A percentile compares a stretch with the other conserved stretches of the same genome.
phyloP scores from a whole-genome alignment of 768 basidiomycete genomes.

The Auricularia cornea region DNA sequence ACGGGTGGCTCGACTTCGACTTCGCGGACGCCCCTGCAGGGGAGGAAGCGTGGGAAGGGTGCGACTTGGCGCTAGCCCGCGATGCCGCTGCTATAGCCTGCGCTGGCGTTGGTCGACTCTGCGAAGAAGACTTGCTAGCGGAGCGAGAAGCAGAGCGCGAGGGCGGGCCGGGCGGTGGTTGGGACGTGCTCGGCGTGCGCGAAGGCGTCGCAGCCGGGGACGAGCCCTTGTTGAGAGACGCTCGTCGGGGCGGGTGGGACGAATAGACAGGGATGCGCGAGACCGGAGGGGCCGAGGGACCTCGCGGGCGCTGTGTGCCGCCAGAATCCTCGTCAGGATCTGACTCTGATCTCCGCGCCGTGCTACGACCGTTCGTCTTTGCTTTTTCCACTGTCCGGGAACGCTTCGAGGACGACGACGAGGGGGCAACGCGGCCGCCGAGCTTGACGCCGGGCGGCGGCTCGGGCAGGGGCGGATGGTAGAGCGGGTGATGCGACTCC shows the following conservation, averaged over 20 bases:
- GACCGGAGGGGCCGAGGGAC: constrained; percentile 5
- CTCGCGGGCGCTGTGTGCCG: constrained; percentile 13
- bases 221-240: neutral
- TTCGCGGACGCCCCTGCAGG: neutral
- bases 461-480: constrained; percentile 74
- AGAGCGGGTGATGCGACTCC: constrained; percentile 60
- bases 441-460: constrained; percentile 75
- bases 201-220: neutral
- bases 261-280: constrained; percentile 8
- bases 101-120: neutral
- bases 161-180: neutral
- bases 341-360: constrained; percentile 33
- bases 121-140: neutral
- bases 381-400: constrained; percentile 10
- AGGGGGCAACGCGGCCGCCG: constrained; percentile 29
- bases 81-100: neutral
- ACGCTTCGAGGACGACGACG: constrained; percentile 2
- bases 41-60: neutral
- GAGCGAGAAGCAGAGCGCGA: neutral
- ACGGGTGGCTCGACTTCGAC: neutral
- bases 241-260: neutral
- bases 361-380: constrained; percentile 23
- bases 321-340: constrained; percentile 43
- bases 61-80: neutral
- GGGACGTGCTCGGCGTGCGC: neutral